phyloP scores from a whole-genome alignment of 768 basidiomycete species.

The Amanita muscaria region DNA sequence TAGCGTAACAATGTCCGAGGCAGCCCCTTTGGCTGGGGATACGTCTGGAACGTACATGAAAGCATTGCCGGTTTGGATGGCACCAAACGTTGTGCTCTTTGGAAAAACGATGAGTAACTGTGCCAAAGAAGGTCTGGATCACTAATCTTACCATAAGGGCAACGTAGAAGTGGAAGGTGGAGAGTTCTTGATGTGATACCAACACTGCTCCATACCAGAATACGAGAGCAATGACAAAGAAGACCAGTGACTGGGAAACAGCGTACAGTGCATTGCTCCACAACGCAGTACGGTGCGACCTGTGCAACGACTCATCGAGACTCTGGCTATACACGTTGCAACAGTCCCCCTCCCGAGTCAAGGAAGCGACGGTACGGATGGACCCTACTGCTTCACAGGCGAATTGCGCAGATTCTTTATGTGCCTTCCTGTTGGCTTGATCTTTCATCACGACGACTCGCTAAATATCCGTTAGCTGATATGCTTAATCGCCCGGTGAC shows the following conservation, averaged over 20 bases:
- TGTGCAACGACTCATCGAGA: slow-evolving; percentile 59
- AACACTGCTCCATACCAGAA: slow-evolving; percentile 72
- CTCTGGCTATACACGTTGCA: slow-evolving; percentile 55
- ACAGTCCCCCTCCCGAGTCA: slow-evolving; percentile 84
- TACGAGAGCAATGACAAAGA: slow-evolving; percentile 77
- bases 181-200: slow-evolving; percentile 44
- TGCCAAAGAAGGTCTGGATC: background rate
- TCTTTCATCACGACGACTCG: slow-evolving; percentile 87
- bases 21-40: slow-evolving; percentile 75
- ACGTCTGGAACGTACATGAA: slow-evolving; percentile 85
- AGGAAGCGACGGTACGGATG: slow-evolving; percentile 82
- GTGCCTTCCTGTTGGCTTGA: slow-evolving; percentile 68
- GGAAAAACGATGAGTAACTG: slow-evolving; percentile 6
- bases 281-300: slow-evolving; percentile 57
- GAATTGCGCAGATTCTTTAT: slow-evolving; percentile 75
- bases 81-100: slow-evolving; percentile 60
- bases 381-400: slow-evolving; percentile 89
- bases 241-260: slow-evolving; percentile 63
- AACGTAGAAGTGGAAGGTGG: slow-evolving; percentile 68
- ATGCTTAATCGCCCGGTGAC: background rate
- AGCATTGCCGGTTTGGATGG: slow-evolving; percentile 82
- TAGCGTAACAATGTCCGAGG: slow-evolving; percentile 66
- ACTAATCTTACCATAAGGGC: slow-evolving; percentile 57
- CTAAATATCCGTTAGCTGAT: slow-evolving; percentile 19
- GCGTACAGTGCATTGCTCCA: slow-evolving; percentile 63